Base-by-base conservation (phyloP, 1,284 basidiomycete genomes). In the Ceratobasidium sp. region DNA sequence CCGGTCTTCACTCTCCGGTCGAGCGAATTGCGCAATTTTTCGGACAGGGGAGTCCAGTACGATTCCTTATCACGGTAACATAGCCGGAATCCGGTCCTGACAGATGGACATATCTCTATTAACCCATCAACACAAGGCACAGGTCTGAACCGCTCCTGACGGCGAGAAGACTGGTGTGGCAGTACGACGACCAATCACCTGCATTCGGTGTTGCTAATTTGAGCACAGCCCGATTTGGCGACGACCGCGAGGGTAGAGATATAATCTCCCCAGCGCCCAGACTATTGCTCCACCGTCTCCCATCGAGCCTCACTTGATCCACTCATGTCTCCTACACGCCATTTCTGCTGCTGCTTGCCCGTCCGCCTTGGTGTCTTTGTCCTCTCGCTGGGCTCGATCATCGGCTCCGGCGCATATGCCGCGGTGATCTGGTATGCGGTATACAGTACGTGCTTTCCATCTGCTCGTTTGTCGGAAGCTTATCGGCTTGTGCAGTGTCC, bases 271-370 rank as follows among this genome's bases (percentile, higher is more conserved):
- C 59, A n/a, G 18, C 59, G 59, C 59, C 59, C 59, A 62, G 33
- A 20, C 16, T n/a, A n/a, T 33, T 57, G 27, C 0, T 12, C 59
- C 59, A 38, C 35, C 59, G 38, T 62, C 59, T 62, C 59, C 59
- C 30, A 8, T 33, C 55, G 55, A 27, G 8, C 55, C 55, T 57
- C 55, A 33, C 30, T 33, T 57, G 23, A 27, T 69, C 67, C 50
- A 20, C 38, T 20, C 68, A 71, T 71, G 68, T 71, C 68, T 2
- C 68, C 55, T 33, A 71, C 78, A 18, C 75, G 78, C 48, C 76
- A 69, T 30, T 91, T 89, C 81, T 92, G 91, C 81, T 91, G 86
- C 80, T 92, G 91, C 81, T 82, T 92, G 80, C 89, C 90, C 60
- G 88, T 90, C n/a, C 87, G 91, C 77, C 77, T 88, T 5, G 90